Base-by-base conservation (phyloP, 2,329 filamentous ascomycete genomes). In the Alternaria gaisen region DNA sequence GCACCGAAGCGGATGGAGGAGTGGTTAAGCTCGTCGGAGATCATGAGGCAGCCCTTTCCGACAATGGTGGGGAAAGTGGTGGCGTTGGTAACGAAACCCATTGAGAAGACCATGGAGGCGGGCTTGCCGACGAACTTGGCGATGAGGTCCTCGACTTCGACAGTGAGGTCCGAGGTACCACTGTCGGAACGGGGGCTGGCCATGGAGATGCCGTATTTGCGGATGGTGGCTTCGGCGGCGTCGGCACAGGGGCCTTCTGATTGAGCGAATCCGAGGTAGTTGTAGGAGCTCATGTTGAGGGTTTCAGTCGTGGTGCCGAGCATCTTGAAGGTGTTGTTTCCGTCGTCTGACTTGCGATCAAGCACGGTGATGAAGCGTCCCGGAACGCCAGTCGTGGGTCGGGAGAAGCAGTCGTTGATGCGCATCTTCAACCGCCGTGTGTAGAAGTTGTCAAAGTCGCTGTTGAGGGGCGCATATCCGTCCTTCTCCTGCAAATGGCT, bases 361-460 rank as follows among this genome's bases (percentile, higher is more conserved):
- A 98, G 86, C 40, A 99, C 85, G 24, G 92, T 98, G 73, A 99
- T 96, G 83, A 88, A 97, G 65, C 95, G 90, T 58, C 95, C 95
- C 9, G 95, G 95, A 26, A 99, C 95, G 54, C 95, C 95, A 4
- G 93, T 96, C 28, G 91, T 93, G 12, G 94, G 93, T 51, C 95
- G 88, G 69, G 94, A 91, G 78, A 99, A 99, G 83, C 93, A 97
- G 80, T 99, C 95, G 71, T 98, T 96, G 76, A 99, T 93, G 66
- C 95, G 89, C 83, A 93, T 87, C 85, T 99, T 98, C 76, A 99
- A 81, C 63, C 95, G 87, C 58, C 95, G 88, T 58, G 94, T 92
- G 81, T 99, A 99, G 80, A 99, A 99, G 80, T 94, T 98, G 83
- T 99, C 95, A 76, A 99, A 99, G 80, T 99, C 95, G 73, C 93